A percentile compares a stretch with the other conserved stretches of the same genome.
Conservation (phyloP, 768 basidiomycete genomes). For the Hericium alpestre region DNA sequence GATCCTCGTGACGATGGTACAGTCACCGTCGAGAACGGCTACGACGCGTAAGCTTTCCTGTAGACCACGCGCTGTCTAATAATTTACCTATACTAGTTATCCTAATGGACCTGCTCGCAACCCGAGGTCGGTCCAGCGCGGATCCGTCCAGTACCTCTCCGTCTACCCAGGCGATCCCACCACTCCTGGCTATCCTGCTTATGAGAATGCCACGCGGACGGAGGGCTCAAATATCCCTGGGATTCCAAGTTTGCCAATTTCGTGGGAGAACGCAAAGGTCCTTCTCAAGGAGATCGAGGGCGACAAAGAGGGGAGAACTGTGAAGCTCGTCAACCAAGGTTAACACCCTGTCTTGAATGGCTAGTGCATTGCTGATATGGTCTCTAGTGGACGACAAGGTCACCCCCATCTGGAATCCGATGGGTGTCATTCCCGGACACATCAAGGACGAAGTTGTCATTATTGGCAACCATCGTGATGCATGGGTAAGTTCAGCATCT, state of each 20-base stretch:
- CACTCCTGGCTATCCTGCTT: conserved; percentile 83
- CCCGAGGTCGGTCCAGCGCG: conserved; percentile 75
- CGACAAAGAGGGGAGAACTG: conserved; percentile 23
- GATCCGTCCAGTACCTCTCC: conserved; percentile 65
- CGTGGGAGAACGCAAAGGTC: conserved; percentile 69
- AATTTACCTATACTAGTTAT: conserved; percentile 28
- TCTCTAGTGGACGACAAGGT: conserved; percentile 62
- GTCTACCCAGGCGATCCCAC: conserved; percentile 63
- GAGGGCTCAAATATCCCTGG: conserved; percentile 52
- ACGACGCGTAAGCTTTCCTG: conserved; percentile 32
- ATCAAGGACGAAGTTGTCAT: conserved; percentile 79
- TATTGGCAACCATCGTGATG: conserved; percentile 84
- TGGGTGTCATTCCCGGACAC: conserved; percentile 74
- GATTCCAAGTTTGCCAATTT: conserved; percentile 86
- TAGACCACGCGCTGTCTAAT: not conserved
- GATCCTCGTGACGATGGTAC: conserved; percentile 82
- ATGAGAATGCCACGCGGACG: conserved; percentile 62
- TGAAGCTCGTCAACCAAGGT: conserved; percentile 54
- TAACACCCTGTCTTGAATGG: not conserved
- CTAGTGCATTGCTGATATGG: not conserved
- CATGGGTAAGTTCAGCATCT: conserved; percentile 28
- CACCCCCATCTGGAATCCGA: conserved; percentile 85
- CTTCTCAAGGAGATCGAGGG: conserved; percentile 40
- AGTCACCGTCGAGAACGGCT: conserved; percentile 69
- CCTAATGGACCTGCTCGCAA: conserved; percentile 86